Percentiles rank a stretch among this genome's conserved stretches.
phyloP scores from a whole-genome alignment of 2,329 filamentous ascomycete genomes.

The Daldinia sp. region DNA sequence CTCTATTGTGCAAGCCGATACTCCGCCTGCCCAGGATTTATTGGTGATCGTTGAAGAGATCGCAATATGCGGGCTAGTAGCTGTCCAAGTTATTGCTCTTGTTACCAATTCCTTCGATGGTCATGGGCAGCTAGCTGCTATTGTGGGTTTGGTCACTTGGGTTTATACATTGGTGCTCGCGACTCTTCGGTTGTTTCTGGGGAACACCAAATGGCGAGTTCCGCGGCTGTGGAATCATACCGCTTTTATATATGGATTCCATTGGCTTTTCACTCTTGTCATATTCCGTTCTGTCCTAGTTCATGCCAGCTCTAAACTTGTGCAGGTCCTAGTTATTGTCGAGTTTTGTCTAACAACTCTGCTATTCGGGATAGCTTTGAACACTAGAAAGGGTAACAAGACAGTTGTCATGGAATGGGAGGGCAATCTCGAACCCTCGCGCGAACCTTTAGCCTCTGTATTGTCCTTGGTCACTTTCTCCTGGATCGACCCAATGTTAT shows the following conservation, averaged over 20 bases:
- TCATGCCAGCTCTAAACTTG: slow-evolving; percentile 71
- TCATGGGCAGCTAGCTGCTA: slow-evolving; percentile 65
- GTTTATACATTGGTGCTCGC: slow-evolving; percentile 79
- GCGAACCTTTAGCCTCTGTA: slow-evolving; percentile 85
- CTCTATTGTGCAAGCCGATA: slow-evolving; percentile 75
- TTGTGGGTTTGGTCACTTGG: slow-evolving; percentile 78
- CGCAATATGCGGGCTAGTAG: slow-evolving; percentile 75
- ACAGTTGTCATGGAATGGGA: slow-evolving; percentile 89
- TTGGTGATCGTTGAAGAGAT: slow-evolving; percentile 78
- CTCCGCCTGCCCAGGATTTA: slow-evolving; percentile 75
- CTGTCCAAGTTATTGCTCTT: slow-evolving; percentile 71
- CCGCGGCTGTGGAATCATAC: slow-evolving; percentile 93
- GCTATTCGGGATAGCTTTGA: slow-evolving; percentile 78
- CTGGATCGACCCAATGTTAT: slow-evolving; percentile 91
- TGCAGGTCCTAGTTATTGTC: slow-evolving; percentile 71
- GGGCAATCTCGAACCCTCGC: slow-evolving; percentile 84
- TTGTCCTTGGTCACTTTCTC: slow-evolving; percentile 87
- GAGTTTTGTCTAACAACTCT: slow-evolving; percentile 80
- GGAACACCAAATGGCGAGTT: slow-evolving; percentile 69
- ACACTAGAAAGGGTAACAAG: slow-evolving; percentile 91
- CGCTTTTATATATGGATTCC: slow-evolving; percentile 78
- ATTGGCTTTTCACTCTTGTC: slow-evolving; percentile 80
- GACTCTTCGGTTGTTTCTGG: slow-evolving; percentile 74
- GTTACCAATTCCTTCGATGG: slow-evolving; percentile 66
- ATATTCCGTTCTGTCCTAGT: slow-evolving; percentile 88